These are phyloP conservation scores for Moricandia arvensis DNA, from an alignment of 345 rosid genomes.

Conservation along the genomic window DNA sequence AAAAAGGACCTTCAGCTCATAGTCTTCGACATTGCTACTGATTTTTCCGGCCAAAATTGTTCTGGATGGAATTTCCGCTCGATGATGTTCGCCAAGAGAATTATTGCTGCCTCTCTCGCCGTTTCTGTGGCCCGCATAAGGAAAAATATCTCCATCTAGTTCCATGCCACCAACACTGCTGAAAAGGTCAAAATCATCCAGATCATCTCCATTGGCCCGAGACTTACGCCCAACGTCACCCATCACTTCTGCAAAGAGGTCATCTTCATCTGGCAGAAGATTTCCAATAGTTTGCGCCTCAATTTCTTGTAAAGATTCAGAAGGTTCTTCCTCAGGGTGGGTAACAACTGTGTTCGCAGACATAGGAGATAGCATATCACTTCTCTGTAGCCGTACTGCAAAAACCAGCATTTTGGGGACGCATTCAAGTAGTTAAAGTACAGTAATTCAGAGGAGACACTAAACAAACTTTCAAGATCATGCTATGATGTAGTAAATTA, in stretches of 20 bases:
- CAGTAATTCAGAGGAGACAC: slow-evolving; percentile 1
- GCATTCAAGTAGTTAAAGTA: background rate
- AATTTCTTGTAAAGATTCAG: slow-evolving; percentile 73
- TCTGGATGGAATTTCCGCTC: slow-evolving; percentile 73
- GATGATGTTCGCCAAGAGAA: slow-evolving; percentile 55
- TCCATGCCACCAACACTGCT: slow-evolving; percentile 96
- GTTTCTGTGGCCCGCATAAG: slow-evolving; percentile 38
- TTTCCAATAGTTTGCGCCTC: slow-evolving; percentile 89
- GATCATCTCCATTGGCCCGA: slow-evolving; percentile 58
- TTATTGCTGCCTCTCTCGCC: slow-evolving; percentile 48
- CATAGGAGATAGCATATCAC: slow-evolving; percentile 45
- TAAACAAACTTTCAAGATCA: background rate
- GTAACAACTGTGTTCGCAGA: slow-evolving; percentile 46
- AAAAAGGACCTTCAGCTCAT: slow-evolving; percentile 74
- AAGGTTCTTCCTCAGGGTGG: slow-evolving; percentile 57
- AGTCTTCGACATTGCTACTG: slow-evolving; percentile 68
- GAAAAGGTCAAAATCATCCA: slow-evolving; percentile 84
- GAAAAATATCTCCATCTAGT: slow-evolving; percentile 64
- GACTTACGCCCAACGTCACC: slow-evolving; percentile 52
- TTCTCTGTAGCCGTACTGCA: slow-evolving; percentile 63
- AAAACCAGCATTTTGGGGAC: slow-evolving; percentile 8
- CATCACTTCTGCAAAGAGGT: slow-evolving; percentile 77
- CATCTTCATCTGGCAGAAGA: slow-evolving; percentile 95
- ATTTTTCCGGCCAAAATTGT: slow-evolving; percentile 85
- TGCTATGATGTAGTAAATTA: background rate